A percentile compares a stretch with the other conserved stretches of the same genome.
Conservation (phyloP, 2,329 filamentous ascomycete genomes). For the Aspergillus pseudotamarii region DNA sequence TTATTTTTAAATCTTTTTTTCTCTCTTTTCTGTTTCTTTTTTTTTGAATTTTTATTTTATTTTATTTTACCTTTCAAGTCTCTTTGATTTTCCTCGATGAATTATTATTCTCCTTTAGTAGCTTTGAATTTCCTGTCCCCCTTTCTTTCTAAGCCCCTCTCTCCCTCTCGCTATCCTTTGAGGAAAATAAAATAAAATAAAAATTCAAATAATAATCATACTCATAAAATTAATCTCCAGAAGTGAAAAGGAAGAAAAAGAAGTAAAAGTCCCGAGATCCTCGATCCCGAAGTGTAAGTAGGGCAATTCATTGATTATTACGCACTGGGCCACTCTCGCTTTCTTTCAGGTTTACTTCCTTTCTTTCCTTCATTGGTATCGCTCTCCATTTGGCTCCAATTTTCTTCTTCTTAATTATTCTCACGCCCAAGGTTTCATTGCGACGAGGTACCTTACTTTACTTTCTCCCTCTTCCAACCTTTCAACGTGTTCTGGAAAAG, state of each 20-base stretch:
- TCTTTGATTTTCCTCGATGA: constrained; percentile 6
- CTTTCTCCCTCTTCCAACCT: constrained; percentile 5
- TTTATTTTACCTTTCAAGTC: constrained; percentile 7
- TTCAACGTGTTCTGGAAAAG: background rate
- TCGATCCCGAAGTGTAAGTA: constrained; percentile 19
- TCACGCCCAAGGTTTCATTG: constrained; percentile 19
- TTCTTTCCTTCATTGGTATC: constrained; percentile 11
- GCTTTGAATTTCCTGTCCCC: background rate
- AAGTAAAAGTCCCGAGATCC: constrained; percentile 21
- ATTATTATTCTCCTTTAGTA: constrained; percentile 1
- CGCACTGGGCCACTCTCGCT: background rate
- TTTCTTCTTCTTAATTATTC: constrained; percentile 20
- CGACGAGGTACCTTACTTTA: constrained; percentile 6
- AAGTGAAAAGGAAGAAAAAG: constrained; percentile 10
- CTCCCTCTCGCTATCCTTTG: constrained; percentile 1
- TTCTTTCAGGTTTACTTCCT: constrained; percentile 21
- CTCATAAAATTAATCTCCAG: constrained; percentile 2
- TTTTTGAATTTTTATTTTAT: background rate
- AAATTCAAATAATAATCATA: background rate
- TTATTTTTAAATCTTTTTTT: background rate
- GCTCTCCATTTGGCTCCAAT: constrained; percentile 24
- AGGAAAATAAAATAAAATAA: constrained; percentile 3
- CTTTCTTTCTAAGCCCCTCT: constrained; percentile 9
- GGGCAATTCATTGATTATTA: constrained; percentile 1
- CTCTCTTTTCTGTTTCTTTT: background rate